Conservation (phyloP, 2,329 filamentous ascomycete genomes). For the Alternaria novae-zelandiae region DNA sequence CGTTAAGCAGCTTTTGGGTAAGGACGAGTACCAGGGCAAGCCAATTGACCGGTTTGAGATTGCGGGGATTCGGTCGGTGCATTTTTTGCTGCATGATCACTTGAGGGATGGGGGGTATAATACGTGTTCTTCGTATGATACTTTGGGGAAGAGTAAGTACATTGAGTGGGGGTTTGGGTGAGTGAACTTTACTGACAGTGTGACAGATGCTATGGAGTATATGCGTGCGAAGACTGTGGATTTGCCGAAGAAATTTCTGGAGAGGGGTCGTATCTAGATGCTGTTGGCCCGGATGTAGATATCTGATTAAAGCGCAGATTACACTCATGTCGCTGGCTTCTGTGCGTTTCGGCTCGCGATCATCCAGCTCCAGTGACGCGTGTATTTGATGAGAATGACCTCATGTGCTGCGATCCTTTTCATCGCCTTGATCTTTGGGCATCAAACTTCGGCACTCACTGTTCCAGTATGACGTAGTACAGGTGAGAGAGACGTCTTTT, state of each 20-base stretch:
- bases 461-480: background rate
- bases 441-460: too few species aligned
- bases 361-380: too few species aligned
- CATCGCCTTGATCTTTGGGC: too few species aligned
- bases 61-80: conserved; percentile 28
- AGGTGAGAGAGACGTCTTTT: background rate
- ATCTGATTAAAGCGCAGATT: too few species aligned
- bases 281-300: fast-evolving
- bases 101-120: conserved; percentile 46
- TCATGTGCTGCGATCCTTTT: too few species aligned
- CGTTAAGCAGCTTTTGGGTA: conserved; percentile 35
- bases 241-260: conserved; percentile 22
- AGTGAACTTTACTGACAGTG: too few species aligned
- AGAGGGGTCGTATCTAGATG: conserved; percentile 16
- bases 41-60: conserved; percentile 16
- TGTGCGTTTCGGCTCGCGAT: too few species aligned
- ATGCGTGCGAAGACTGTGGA: conserved; percentile 23
- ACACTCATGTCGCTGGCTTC: too few species aligned
- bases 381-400: too few species aligned
- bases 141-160: conserved; percentile 17
- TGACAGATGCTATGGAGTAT: conserved; percentile 26
- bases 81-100: conserved; percentile 54
- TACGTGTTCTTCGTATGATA: conserved; percentile 5
- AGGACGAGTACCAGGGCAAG: conserved; percentile 34
- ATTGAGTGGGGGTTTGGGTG: too few species aligned